Evolutionary conservation across 352 stramenopile genomes (phyloP).

Genomic region (Phytophthora lateralis): DNA sequence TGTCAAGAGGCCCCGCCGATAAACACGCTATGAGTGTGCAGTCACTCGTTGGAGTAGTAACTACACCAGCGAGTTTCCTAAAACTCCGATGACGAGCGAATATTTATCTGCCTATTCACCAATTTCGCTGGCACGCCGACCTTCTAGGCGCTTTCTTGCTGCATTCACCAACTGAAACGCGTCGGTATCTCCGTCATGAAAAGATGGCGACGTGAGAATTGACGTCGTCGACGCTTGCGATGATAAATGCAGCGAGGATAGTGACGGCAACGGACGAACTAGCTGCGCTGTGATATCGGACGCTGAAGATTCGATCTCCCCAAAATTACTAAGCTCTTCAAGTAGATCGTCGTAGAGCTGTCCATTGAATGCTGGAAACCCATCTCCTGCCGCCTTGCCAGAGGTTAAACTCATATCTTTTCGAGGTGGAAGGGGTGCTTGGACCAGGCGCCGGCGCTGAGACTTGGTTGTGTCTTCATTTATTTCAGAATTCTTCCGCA

Average conservation of each 20-base stretch:
- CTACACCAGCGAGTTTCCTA: neutral
- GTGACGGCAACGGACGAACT: slow-evolving; percentile 11
- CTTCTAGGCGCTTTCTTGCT: slow-evolving; percentile 44
- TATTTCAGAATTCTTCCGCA: slow-evolving; percentile 50
- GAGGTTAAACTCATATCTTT: neutral
- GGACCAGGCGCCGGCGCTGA: slow-evolving; percentile 36
- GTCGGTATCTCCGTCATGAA: slow-evolving; percentile 30
- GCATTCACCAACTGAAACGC: slow-evolving; percentile 44
- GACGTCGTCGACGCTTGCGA: slow-evolving; percentile 12
- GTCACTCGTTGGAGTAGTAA: too few relatives aligned
- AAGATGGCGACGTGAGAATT: slow-evolving; percentile 30
- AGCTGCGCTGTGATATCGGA: slow-evolving; percentile 6
- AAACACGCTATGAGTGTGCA: too few relatives aligned
- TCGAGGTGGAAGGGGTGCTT: slow-evolving; percentile 33
- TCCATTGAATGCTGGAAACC: slow-evolving; percentile 43
- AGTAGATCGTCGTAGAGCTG: slow-evolving; percentile 40
- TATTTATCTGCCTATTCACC: slow-evolving; percentile 5
- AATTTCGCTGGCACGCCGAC: slow-evolving; percentile 17
- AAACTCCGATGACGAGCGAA: neutral
- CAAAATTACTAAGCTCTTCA: slow-evolving; percentile 22
- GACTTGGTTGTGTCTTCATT: slow-evolving; percentile 39
- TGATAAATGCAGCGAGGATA: slow-evolving; percentile 17
- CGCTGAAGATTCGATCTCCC: slow-evolving; percentile 15
- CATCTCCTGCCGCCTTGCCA: slow-evolving; percentile 6
- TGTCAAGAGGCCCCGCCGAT: too few relatives aligned